Percentiles rank a stretch among this genome's conserved stretches.
Conservation (phyloP, 2,329 filamentous ascomycete genomes). For the Trichoderma atroviride region DNA sequence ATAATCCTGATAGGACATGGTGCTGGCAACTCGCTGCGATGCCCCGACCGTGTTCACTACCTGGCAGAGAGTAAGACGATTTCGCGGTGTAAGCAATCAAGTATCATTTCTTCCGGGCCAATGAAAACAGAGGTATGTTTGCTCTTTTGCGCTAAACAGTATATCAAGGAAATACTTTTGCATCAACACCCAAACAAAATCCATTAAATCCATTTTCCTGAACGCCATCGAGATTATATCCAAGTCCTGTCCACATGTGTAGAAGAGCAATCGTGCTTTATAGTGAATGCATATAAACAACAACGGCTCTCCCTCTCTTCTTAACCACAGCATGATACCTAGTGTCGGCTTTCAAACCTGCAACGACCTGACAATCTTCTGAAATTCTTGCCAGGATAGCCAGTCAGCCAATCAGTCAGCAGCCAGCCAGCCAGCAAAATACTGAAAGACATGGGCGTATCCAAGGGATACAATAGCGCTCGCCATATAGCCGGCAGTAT, state of each 20-base stretch:
- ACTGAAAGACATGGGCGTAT: no score
- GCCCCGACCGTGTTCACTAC: not conserved
- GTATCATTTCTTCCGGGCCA: not conserved
- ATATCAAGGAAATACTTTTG: not conserved
- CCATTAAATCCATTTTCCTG: not conserved
- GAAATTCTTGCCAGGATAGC: not conserved
- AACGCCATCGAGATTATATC: constrained; percentile 11
- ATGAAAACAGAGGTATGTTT: not conserved
- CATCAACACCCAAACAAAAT: not conserved
- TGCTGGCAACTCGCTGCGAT: not conserved
- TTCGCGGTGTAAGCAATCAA: not conserved
- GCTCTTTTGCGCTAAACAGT: not conserved
- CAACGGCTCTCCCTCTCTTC: not conserved
- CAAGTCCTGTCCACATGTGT: not conserved
- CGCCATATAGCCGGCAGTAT: not conserved
- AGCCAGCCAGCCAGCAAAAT: not conserved
- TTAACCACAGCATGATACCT: not conserved
- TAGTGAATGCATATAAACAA: not conserved
- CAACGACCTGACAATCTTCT: not conserved
- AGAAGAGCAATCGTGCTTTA: not conserved
- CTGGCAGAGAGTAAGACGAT: not conserved
- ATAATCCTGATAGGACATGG: not conserved
- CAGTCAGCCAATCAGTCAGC: not conserved
- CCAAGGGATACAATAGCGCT: not conserved
- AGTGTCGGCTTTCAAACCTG: not conserved